Evolutionary conservation across 208 protist genomes (phyloP), one percentile per base, ranked within the genome.

Genomic region (Lotmaria passim): DNA sequence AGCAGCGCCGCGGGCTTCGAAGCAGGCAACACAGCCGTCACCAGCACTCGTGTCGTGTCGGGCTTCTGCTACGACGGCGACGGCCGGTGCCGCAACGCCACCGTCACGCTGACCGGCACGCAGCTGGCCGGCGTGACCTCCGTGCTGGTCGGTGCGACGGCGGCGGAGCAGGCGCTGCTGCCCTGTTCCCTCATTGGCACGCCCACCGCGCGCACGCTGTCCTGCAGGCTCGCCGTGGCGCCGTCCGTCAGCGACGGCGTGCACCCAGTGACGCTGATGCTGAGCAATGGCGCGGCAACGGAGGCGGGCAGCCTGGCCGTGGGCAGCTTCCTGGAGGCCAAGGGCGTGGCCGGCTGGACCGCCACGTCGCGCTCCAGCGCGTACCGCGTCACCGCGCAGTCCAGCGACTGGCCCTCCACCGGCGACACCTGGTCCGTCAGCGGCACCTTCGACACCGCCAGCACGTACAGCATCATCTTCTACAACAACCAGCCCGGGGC

Each of bases 391-490:
- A 66, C 48, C 4, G 68, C 64, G 1, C 50, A 72, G 34, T 83
- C 78, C 28, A 65, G 44, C 39, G 28, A 43, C 52, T 75, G 48
- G 67, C 60, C 62, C 64, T 53, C 63, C 52, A 77, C 68, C 31
- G 78, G 78, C 51, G 70, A 71, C 19, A 23, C 34, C 10, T 80
- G 73, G 78, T 62, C 41, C 19, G 39, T 79, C 52, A 56, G 30
- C 46, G 78, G 78, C 58, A 76, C 64, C 59, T 83, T 80, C 57
- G 64, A 77, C 53, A 6, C 69, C 73, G n/a, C n/a, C n/a, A n/a
- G n/a, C n/a, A n/a, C n/a, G n/a, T n/a, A n/a, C n/a, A n/a, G n/a
- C n/a, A n/a, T 83, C 31, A 6, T 70, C 58, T 80, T 83, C 61
- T 83, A 83, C 73, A 77, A 79, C 55, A 48, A 28, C 14, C 44